These are phyloP conservation scores for Hypomyces rosellus DNA, from an alignment of 2,329 filamentous ascomycete genomes.

Conservation along the genomic window DNA sequence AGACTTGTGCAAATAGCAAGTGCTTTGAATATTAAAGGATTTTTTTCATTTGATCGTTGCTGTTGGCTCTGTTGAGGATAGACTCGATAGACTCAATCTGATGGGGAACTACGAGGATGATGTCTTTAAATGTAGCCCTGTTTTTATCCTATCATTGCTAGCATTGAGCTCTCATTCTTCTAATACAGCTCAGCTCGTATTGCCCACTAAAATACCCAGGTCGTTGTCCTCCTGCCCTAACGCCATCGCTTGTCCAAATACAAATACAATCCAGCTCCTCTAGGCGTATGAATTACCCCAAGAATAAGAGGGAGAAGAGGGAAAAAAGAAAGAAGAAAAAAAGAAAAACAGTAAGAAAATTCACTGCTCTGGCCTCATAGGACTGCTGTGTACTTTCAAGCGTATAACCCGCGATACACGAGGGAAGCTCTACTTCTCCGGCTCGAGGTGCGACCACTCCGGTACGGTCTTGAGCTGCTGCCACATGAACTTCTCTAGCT, in stretches of 20 bases:
- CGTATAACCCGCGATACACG: not conserved
- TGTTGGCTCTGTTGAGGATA: too few relatives aligned
- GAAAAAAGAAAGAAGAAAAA: not conserved
- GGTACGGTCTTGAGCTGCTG: slow-evolving; percentile 83
- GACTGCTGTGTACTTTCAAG: too few relatives aligned
- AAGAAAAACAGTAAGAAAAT: not conserved
- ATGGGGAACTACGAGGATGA: too few relatives aligned
- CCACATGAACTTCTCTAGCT: slow-evolving; percentile 94
- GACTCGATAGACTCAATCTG: too few relatives aligned
- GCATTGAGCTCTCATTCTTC: too few relatives aligned
- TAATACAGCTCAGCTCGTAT: too few relatives aligned
- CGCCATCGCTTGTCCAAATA: slow-evolving; percentile 5
- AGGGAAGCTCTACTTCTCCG: slow-evolving; percentile 33
- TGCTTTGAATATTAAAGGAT: too few relatives aligned
- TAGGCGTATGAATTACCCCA: not conserved
- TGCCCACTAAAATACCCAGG: too few relatives aligned
- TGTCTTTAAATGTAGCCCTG: too few relatives aligned
- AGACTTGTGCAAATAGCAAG: too few relatives aligned
- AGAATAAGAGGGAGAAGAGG: not conserved
- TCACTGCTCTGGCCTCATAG: not conserved
- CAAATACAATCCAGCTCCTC: not conserved
- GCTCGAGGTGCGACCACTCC: slow-evolving; percentile 71
- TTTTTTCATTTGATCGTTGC: too few relatives aligned
- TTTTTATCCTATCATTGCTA: too few relatives aligned
- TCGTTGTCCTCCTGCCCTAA: not conserved